Base-by-base conservation (phyloP, 1,284 basidiomycete genomes). In the Hymenochaete sp. region DNA sequence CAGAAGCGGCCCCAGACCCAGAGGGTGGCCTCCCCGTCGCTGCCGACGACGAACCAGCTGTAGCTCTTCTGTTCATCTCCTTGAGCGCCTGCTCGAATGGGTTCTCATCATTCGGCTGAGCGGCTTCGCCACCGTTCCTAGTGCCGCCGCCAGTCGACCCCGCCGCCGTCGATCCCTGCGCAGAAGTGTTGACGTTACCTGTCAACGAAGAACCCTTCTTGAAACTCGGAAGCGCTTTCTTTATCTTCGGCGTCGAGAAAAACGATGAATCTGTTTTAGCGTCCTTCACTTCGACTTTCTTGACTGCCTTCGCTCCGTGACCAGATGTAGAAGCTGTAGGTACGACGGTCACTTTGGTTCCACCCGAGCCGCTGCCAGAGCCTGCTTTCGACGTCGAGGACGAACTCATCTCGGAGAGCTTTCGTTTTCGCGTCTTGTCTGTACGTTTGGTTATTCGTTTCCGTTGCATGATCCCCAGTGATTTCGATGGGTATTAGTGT, bases 211-310 rank as follows among this genome's bases (percentile, higher is more conserved):
- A n/a, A n/a, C n/a, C n/a, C 61, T 87, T 88, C 67, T 82, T 87
- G 68, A 88, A 88, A 47, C 73, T 83, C 5, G 84, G 85, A 21
- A 88, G 66, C 60, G 79, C 83, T 31, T 80, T 74, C 57, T 86
- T 87, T n/a, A 78, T 73, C 58, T 87, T 87, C 5, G 84, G 80
- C 33, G 81, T 79, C 44, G 84, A 87, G 62, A 89, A 89, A 63
- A 89, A 89, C 1, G 82, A 85, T 31, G 79, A 80, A 59, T 89
- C 86, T 11, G 83, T 79, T 62, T 86, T 82, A 13, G 83, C 80
- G 52, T 82, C 82, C 60, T 85, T 85, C 42, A 76, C 50, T 29
- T 64, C 64, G 18, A 68, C 63, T 50, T 66, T 70, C 59, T 65
- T 70, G 43, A 62, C 61, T 9, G 59, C 43, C 47, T 56, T 55